These are phyloP conservation scores for Leptographium wingfieldii DNA, from an alignment of 2,329 filamentous ascomycete species.

Conservation along the genomic window DNA sequence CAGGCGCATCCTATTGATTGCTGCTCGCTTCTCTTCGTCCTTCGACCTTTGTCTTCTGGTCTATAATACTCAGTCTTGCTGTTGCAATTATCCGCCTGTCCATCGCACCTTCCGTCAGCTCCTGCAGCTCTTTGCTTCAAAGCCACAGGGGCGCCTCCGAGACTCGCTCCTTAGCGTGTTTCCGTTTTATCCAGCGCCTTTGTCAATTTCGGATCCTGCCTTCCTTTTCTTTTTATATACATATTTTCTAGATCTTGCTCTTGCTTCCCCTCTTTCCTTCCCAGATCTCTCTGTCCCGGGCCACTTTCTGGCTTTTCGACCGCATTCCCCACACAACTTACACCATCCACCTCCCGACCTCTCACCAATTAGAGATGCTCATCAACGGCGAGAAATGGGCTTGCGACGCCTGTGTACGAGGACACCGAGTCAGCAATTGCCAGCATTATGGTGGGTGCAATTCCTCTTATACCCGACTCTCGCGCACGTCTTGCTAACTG, in stretches of 20 bases:
- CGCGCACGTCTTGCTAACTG: background rate
- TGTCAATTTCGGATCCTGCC: background rate
- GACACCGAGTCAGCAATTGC: conserved; percentile 97
- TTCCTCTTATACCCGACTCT: background rate
- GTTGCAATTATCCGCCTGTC: background rate
- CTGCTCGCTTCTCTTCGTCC: background rate
- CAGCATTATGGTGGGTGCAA: conserved; percentile 75
- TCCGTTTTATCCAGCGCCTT: background rate
- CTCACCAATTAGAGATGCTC: conserved; percentile 45
- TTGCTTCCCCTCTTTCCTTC: background rate
- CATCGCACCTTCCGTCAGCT: background rate
- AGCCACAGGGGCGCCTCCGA: conserved; percentile 1
- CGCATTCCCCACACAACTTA: conserved; percentile 1
- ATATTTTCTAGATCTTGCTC: background rate
- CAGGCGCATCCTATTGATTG: conserved; percentile 1
- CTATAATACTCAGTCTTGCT: background rate
- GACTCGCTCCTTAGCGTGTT: conserved; percentile 3
- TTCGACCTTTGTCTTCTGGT: background rate
- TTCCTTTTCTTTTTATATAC: background rate
- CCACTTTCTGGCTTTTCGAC: background rate
- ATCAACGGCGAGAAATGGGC: conserved; percentile 96
- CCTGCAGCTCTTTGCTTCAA: background rate
- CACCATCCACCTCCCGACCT: background rate
- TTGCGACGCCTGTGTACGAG: conserved; percentile 95
- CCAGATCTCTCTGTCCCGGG: background rate